Evolutionary conservation across 352 stramenopile genomes (phyloP).

Genomic region (Thraustochytrium striatum): DNA sequence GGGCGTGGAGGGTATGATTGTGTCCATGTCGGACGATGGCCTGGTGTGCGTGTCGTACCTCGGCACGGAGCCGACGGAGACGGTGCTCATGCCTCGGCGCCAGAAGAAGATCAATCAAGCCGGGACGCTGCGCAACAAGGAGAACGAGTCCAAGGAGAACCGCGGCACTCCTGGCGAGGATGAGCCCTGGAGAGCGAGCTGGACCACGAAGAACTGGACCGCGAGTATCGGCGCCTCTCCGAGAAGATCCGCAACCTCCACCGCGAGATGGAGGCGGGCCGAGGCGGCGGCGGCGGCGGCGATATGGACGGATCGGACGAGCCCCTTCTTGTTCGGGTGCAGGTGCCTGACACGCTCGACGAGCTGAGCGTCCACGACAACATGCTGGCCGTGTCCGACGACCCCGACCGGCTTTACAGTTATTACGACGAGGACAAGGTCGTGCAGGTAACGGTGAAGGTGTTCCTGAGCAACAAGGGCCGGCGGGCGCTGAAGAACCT

Average conservation of each 20-base stretch:
- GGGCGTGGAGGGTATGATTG: slow-evolving; percentile 70
- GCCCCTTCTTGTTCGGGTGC: slow-evolving; percentile 66
- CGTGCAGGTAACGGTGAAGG: slow-evolving; percentile 67
- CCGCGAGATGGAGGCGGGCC: slow-evolving; percentile 40
- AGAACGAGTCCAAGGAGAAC: not conserved
- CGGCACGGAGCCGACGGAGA: slow-evolving; percentile 75
- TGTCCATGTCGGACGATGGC: slow-evolving; percentile 69
- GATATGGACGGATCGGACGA: slow-evolving; percentile 65
- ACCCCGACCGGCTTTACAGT: not conserved
- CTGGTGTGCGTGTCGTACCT: slow-evolving; percentile 75
- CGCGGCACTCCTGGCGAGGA: slow-evolving; percentile 53
- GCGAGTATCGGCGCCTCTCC: slow-evolving; percentile 75
- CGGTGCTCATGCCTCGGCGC: slow-evolving; percentile 56
- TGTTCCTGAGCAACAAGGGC: slow-evolving; percentile 76
- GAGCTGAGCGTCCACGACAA: slow-evolving; percentile 35
- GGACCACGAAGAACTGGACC: slow-evolving; percentile 83
- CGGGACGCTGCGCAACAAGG: not conserved
- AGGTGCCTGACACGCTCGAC: slow-evolving; percentile 69
- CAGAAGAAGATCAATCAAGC: not conserved
- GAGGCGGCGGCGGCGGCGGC: no score
- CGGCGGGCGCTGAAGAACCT: slow-evolving; percentile 64
- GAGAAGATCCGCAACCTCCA: slow-evolving; percentile 75
- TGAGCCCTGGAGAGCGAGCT: slow-evolving; percentile 70
- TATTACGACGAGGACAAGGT: slow-evolving; percentile 13
- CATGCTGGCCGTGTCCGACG: not conserved